Evolutionary conservation across 1,284 basidiomycete genomes (phyloP), one percentile per base, ranked within the genome.

Genomic region (Trichosporon sp.): DNA sequence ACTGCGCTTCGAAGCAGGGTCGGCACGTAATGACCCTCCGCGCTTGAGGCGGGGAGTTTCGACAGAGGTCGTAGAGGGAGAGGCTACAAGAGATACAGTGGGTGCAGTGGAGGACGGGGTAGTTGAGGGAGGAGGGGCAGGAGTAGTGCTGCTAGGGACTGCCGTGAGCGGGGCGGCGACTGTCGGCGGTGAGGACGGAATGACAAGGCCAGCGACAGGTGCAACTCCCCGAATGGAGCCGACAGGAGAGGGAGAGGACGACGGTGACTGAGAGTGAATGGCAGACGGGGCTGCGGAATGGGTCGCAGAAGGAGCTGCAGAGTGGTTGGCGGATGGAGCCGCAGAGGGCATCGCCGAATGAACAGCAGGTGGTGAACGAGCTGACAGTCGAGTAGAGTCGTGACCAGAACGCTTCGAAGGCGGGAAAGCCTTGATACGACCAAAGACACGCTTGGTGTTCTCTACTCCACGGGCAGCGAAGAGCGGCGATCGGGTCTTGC

Each of bases 371-470:
- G 56, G 56, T 15, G 56, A 60, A 15, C 56, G 56, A 31, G 56
- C 56, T 2, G 56, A 53, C 58, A 32, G 35, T 34, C 47, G 35
- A 27, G 18, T 7, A 32, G 23, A 51, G 51, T 60, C 56, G 3
- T 60, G 56, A 29, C 44, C 60, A 27, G 69, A 66, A 42, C 63
- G 68, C 53, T 62, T 65, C 13, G 73, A 62, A 23, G 70, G 72
- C 12, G 79, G 79, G 68, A 79, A 79, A 9, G 75, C 73, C 69
- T 77, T 78, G 65, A 79, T 69, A 58, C 74, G 76, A 27, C 70
- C 71, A 3, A 80, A 70, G 7, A 75, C 75, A 38, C 74, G 75
- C 58, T 75, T 76, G 2, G 77, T 78, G 62, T 71, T 76, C 66
- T 76, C 77, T n/a, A 76, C 67, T 2, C 72, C 69, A 18, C 74